phyloP scores from a whole-genome alignment of 2,329 filamentous ascomycete species.

The Xylaria sp. region DNA sequence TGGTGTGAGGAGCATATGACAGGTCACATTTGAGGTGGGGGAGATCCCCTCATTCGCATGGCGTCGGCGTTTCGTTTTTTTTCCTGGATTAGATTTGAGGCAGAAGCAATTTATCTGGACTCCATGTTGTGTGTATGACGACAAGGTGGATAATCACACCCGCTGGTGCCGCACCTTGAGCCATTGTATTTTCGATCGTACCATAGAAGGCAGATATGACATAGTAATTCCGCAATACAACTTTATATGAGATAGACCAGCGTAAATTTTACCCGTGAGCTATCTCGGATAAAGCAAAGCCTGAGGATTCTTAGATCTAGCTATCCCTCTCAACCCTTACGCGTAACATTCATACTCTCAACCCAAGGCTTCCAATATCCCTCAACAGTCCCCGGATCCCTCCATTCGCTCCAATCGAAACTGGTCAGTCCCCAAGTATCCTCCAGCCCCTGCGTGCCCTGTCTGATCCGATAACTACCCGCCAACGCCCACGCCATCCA shows the following conservation, averaged over 20 bases:
- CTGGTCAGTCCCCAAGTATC: slow-evolving; percentile 57
- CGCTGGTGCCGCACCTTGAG: too few relatives aligned
- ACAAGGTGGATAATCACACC: slow-evolving; percentile 8
- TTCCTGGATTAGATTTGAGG: slow-evolving; percentile 24
- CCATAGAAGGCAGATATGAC: too few relatives aligned
- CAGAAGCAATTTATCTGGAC: slow-evolving; percentile 11
- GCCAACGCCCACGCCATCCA: slow-evolving; percentile 58
- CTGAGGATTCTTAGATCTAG: too few relatives aligned
- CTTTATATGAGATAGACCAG: too few relatives aligned
- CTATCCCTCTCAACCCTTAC: slow-evolving; percentile 21
- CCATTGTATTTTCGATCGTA: too few relatives aligned
- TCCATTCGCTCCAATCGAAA: slow-evolving; percentile 54
- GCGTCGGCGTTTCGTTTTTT: slow-evolving; percentile 35
- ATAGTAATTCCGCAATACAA: too few relatives aligned
- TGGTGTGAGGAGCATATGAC: slow-evolving; percentile 6
- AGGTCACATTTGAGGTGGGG: slow-evolving; percentile 2
- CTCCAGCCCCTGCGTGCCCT: slow-evolving; percentile 50
- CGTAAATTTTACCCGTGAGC: too few relatives aligned
- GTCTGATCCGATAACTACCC: slow-evolving; percentile 53
- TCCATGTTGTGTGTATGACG: neutral
- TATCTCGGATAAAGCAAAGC: too few relatives aligned
- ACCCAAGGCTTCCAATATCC: slow-evolving; percentile 59
- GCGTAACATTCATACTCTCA: slow-evolving; percentile 46
- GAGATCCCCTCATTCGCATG: slow-evolving; percentile 30
- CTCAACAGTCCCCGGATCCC: slow-evolving; percentile 51